A percentile compares a stretch with the other conserved stretches of the same genome.
phyloP scores from a whole-genome alignment of 1,139 yeast genomes.

The Candida pseudoviswanathii region DNA sequence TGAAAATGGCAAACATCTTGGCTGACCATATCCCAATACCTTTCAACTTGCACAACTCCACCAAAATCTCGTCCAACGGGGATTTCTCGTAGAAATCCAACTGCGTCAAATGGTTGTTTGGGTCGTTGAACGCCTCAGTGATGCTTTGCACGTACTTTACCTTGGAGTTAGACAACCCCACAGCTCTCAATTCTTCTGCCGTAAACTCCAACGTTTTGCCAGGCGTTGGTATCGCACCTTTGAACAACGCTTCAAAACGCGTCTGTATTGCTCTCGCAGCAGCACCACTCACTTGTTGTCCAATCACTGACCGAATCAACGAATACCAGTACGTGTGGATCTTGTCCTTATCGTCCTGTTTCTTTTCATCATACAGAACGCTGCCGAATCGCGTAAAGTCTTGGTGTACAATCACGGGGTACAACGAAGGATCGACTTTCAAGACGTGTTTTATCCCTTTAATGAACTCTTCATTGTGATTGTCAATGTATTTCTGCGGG shows the following conservation, averaged over 20 bases:
- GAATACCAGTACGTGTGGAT: slow-evolving; percentile 46
- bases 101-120: slow-evolving; percentile 38
- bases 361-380: not conserved
- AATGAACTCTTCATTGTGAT: slow-evolving; percentile 48
- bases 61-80: slow-evolving; percentile 51
- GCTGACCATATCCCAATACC: slow-evolving; percentile 94
- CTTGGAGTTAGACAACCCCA: slow-evolving; percentile 76
- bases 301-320: slow-evolving; percentile 51
- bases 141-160: slow-evolving; percentile 64
- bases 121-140: slow-evolving; percentile 55
- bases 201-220: slow-evolving; percentile 40
- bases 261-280: slow-evolving; percentile 70
- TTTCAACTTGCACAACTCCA: slow-evolving; percentile 59
- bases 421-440: slow-evolving; percentile 44
- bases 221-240: slow-evolving; percentile 55
- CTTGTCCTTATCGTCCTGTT: slow-evolving; percentile 15
- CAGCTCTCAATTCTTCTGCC: slow-evolving; percentile 53
- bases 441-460: slow-evolving; percentile 45
- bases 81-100: slow-evolving; percentile 38
- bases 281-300: slow-evolving; percentile 85
- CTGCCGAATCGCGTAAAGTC: slow-evolving; percentile 28
- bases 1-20: slow-evolving; percentile 80
- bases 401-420: slow-evolving; percentile 31
- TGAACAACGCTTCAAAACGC: slow-evolving; percentile 43
- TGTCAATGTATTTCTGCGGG: slow-evolving; percentile 41